Conservation (phyloP, 495 filamentous ascomycete species). For the Penicillium pulvis region DNA sequence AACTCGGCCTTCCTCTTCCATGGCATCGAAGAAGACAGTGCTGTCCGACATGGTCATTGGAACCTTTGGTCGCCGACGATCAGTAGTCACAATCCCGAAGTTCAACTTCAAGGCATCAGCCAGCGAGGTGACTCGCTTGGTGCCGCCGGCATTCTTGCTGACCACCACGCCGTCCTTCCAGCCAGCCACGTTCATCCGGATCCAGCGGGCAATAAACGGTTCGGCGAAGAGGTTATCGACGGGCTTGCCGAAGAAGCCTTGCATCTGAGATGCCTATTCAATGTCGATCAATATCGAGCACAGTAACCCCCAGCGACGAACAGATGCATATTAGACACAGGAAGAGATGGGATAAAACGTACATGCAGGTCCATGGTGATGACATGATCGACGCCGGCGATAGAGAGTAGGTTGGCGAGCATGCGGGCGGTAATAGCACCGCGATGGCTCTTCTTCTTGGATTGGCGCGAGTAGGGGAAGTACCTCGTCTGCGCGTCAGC, state of each 20-base stretch:
- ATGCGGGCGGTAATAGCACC: constrained; percentile 96
- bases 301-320: background rate
- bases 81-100: constrained; percentile 96
- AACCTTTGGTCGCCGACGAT: constrained; percentile 65
- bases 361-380: constrained; percentile 95
- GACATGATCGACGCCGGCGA: constrained; percentile 95
- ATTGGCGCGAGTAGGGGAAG: constrained; percentile 98
- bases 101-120: constrained; percentile 96
- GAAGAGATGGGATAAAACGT: constrained; percentile 26
- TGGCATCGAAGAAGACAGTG: constrained; percentile 53
- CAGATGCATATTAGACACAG: background rate
- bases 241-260: constrained; percentile 97
- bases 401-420: constrained; percentile 89
- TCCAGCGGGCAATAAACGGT: constrained; percentile 94
- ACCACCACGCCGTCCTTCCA: constrained; percentile 95
- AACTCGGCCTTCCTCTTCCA: constrained; percentile 35
- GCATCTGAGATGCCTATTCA: constrained; percentile 83
- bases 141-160: constrained; percentile 96
- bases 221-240: constrained; percentile 98
- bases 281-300: constrained; percentile 24
- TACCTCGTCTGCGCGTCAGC: constrained; percentile 62
- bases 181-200: constrained; percentile 77
- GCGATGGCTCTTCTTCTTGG: constrained; percentile 97
- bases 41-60: constrained; percentile 67
- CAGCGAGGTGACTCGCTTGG: constrained; percentile 94